Base-by-base conservation (phyloP, 768 basidiomycete species). In the Hericium alpestre region DNA sequence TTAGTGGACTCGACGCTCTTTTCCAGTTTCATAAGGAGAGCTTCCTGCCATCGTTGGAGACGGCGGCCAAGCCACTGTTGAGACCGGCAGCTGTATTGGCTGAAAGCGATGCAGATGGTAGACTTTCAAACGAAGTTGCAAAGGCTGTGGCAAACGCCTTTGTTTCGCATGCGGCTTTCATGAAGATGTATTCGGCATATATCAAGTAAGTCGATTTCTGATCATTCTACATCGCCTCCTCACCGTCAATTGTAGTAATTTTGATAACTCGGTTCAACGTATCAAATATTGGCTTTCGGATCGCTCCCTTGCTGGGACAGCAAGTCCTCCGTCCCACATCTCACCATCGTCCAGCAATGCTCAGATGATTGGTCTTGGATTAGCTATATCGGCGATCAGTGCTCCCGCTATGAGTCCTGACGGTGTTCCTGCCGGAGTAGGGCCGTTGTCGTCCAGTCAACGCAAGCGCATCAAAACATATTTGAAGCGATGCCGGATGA, bases 111-210 rank as follows among this genome's bases (percentile, higher is more conserved):
- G 71, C 75, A 3, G 85, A 90, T 58, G 92, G 90, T 0, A 79
- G 82, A 56, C 65, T 89, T 39, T 91, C 93, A 0, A 69, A 84
- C 54, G 74, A 74, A 48, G 89, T 90, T 13, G 91, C 90, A 0
- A 87, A 80, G 58, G 78, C 81, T 13, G 86, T 99, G 39, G 94
- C 90, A 7, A 79, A 86, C 57, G 93, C 90, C 50, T 99, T 98
- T 71, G 74, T 91, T 55, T 89, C 87, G 54, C 93, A 99, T 70
- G 90, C 93, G 32, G 93, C 95, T 4, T 97, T 97, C 75, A 92
- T 99, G 90, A 90, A 78, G 74, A 97, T 98, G 88, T 99, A 99
- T 69, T 93, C 93, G 37, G 89, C 87, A 47, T 99, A 97, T 69
- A 95, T 95, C 77, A 97, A 98, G 91, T 93, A 68, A 67, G 87